Percentiles rank a stretch among this genome's conserved stretches.
These are phyloP conservation scores for Inonotus obliquus DNA, from an alignment of 1,284 basidiomycete species.

Conservation along the genomic window DNA sequence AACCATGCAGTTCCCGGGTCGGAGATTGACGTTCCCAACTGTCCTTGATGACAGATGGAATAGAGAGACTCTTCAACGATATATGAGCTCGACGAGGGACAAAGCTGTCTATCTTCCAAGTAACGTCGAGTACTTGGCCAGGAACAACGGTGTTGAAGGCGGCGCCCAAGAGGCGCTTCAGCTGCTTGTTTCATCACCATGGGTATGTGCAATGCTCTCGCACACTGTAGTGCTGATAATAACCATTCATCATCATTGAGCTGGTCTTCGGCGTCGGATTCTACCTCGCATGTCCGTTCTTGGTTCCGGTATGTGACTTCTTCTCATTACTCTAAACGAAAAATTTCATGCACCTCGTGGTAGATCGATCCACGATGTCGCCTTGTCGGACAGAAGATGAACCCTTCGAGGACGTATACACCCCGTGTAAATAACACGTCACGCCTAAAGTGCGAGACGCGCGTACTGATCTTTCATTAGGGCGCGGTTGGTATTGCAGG, in stretches of 20 bases:
- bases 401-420: constrained; percentile 57
- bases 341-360: not conserved
- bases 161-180: constrained; percentile 43
- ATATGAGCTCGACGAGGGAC: constrained; percentile 50
- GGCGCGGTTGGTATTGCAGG: constrained; percentile 64
- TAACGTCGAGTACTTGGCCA: constrained; percentile 63
- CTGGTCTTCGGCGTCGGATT: constrained; percentile 59
- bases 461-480: constrained; percentile 27
- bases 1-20: constrained; percentile 44
- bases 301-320: constrained; percentile 44
- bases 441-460: not conserved
- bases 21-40: constrained; percentile 56
- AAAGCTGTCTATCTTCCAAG: constrained; percentile 65
- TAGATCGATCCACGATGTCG: constrained; percentile 60
- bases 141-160: constrained; percentile 53
- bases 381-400: constrained; percentile 60
- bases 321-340: not conserved
- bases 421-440: constrained; percentile 40
- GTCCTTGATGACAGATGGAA: constrained; percentile 59
- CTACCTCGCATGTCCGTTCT: constrained; percentile 57
- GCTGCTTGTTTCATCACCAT: constrained; percentile 43
- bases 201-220: constrained; percentile 32
- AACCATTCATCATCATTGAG: constrained; percentile 27
- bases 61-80: constrained; percentile 49
- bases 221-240: not conserved